Base-by-base conservation (phyloP, 2,329 filamentous ascomycete species). In the Hypoxylon sp. region DNA sequence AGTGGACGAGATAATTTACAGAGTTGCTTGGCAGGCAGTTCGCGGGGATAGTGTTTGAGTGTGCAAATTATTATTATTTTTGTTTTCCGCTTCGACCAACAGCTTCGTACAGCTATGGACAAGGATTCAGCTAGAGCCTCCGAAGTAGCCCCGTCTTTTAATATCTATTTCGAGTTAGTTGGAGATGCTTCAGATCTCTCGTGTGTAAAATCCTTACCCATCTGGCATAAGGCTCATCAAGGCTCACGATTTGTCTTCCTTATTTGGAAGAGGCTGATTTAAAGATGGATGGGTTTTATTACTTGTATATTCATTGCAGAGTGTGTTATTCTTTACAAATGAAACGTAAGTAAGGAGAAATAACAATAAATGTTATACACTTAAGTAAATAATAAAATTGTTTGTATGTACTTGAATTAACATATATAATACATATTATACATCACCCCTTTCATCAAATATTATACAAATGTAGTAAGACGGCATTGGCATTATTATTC, bases 131-230 rank as follows among this genome's bases (percentile, higher is more conserved):
- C 20, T 32, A 57, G 55, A 61, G 59, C 48, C 56, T 51, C 59
- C 59, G 59, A 61, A 51, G 59, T 61, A 61, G 56, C 54, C 43
- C 59, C 59, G 59, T 59, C 37, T 56, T 31, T 49, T 42, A 34
- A 45, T 55, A 17, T 17, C 55, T 25, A 45, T 51, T 51, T 54
- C 32, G 5, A 55, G 50, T 43, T 54, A 50, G 46, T 19, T 35
- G 30, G 20, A 25, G 29, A 35, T 46, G 30, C 23, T 37, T 55
- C n/a, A n/a, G 34, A 50, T 53, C 40, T 46, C 26, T 11, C 40
- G n/a, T 40, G 3, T 40, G n/a, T 27, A 32, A 30, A 17, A 31
- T 43, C 34, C 40, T 26, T 47, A 47, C 11, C 3, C 26, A 21
- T 11, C 2, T 19, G 21, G 8, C 12, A 6, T 23, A 37, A 37